Evolutionary conservation across 2,329 filamentous ascomycete genomes (phyloP).

Genomic region (Leptodontidium sp.): DNA sequence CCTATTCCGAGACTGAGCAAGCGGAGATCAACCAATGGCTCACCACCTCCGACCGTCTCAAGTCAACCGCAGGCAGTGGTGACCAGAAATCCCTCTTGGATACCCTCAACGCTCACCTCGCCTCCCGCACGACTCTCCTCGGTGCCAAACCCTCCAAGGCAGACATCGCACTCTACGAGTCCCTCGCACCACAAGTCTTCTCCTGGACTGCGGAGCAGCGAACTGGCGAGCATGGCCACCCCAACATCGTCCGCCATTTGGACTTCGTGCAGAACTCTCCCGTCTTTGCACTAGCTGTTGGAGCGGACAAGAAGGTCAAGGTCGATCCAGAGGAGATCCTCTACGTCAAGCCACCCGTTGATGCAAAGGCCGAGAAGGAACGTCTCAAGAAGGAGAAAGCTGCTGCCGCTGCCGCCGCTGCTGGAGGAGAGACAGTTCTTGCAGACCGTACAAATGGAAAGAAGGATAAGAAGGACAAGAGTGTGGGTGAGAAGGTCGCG

Average conservation of each 20-base stretch:
- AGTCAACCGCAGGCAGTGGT: constrained; percentile 61
- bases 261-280: constrained; percentile 95
- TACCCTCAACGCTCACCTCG: constrained; percentile 85
- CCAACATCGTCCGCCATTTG: constrained; percentile 88
- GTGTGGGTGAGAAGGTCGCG: constrained; percentile 58
- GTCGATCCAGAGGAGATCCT: constrained; percentile 83
- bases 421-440: constrained; percentile 57
- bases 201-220: constrained; percentile 85
- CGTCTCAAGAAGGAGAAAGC: constrained; percentile 96
- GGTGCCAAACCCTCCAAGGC: constrained; percentile 89
- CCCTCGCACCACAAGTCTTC: constrained; percentile 78
- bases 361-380: constrained; percentile 96
- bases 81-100: constrained; percentile 72
- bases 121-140: constrained; percentile 86
- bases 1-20: constrained; percentile 81
- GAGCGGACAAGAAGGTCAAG: constrained; percentile 76
- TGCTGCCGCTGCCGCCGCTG: constrained; percentile 64
- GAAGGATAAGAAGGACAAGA: constrained; percentile 58
- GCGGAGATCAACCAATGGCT: constrained; percentile 91
- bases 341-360: constrained; percentile 87
- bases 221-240: constrained; percentile 87
- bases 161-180: constrained; percentile 83
- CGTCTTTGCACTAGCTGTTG: constrained; percentile 74
- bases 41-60: constrained; percentile 76
- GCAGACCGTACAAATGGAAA: constrained; percentile 68